Evolutionary conservation across 345 rosid species (phyloP).

Genomic region (Turritis glabra): DNA sequence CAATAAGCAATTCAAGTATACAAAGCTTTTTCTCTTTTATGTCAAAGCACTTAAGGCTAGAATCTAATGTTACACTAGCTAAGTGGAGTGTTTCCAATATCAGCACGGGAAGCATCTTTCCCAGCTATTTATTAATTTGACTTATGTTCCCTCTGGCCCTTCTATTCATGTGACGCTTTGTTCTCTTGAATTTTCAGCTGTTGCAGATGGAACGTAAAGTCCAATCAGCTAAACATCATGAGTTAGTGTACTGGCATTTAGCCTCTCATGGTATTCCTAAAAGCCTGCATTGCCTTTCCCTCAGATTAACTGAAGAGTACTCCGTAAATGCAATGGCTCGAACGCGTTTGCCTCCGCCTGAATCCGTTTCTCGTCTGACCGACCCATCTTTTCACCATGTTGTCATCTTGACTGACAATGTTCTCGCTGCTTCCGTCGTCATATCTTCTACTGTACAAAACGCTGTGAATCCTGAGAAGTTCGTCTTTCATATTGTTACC

Average conservation of each 20-base stretch:
- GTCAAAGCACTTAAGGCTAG: too few species aligned
- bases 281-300: conserved; percentile 82
- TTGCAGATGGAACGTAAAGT: conserved; percentile 72
- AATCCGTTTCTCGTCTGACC: conserved; percentile 62
- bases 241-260: conserved; percentile 82
- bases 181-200: conserved; percentile 49
- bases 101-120: neutral
- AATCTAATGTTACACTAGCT: too few species aligned
- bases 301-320: conserved; percentile 85
- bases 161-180: conserved; percentile 10
- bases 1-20: neutral
- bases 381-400: conserved; percentile 74
- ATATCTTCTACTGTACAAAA: conserved; percentile 68
- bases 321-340: conserved; percentile 81
- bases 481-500: conserved; percentile 87
- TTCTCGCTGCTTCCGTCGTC: conserved; percentile 90
- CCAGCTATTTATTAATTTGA: too few species aligned
- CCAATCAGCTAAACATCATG: conserved; percentile 71
- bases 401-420: conserved; percentile 81
- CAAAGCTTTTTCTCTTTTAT: neutral
- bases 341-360: conserved; percentile 76
- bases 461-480: conserved; percentile 61
- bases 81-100: too few species aligned
- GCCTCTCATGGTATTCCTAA: conserved; percentile 89
- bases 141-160: neutral